A percentile compares a stretch with the other conserved stretches of the same genome.
Evolutionary conservation across 2,329 filamentous ascomycete species (phyloP).

Genomic region (Ophiostoma fasciatum): DNA sequence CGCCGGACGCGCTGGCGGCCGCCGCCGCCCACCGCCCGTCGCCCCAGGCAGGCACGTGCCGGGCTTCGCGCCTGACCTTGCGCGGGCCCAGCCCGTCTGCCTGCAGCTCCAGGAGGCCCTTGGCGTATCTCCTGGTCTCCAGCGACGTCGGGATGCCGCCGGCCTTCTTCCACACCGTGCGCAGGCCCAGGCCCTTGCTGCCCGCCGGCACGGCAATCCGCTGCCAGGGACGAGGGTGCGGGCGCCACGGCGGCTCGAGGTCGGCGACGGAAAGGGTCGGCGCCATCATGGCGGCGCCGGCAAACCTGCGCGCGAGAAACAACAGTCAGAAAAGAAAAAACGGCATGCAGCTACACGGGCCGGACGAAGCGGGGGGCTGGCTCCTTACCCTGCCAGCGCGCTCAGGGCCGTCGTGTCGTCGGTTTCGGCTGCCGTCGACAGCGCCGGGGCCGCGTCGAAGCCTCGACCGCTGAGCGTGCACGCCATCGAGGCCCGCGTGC

Average conservation of each 20-base stretch:
- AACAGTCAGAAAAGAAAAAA: neutral
- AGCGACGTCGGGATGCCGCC: conserved; percentile 8
- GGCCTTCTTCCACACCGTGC: conserved; percentile 20
- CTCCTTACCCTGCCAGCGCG: no score
- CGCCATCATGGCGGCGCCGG: conserved; percentile 11
- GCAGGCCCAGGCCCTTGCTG: conserved; percentile 5
- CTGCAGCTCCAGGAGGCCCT: conserved; percentile 18
- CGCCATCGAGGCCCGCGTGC: no score
- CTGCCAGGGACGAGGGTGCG: conserved; percentile 17
- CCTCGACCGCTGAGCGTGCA: neutral
- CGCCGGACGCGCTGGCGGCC: no score
- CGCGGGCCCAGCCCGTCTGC: conserved; percentile 18
- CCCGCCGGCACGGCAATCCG: conserved; percentile 16
- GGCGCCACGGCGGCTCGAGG: conserved; percentile 10
- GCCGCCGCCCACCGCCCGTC: conserved; percentile 19
- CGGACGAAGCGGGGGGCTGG: no score
- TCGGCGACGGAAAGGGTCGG: no score
- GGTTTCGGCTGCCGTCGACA: no score
- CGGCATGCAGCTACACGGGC: no score
- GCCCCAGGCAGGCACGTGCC: conserved; percentile 19
- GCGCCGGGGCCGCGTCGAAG: no score
- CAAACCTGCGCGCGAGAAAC: neutral
- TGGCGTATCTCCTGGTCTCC: conserved; percentile 8
- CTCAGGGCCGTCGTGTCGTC: no score
- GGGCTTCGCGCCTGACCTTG: conserved; percentile 19